Evolutionary conservation across 116 monocot species (phyloP).

Genomic region (Cymodocea nodosa): DNA sequence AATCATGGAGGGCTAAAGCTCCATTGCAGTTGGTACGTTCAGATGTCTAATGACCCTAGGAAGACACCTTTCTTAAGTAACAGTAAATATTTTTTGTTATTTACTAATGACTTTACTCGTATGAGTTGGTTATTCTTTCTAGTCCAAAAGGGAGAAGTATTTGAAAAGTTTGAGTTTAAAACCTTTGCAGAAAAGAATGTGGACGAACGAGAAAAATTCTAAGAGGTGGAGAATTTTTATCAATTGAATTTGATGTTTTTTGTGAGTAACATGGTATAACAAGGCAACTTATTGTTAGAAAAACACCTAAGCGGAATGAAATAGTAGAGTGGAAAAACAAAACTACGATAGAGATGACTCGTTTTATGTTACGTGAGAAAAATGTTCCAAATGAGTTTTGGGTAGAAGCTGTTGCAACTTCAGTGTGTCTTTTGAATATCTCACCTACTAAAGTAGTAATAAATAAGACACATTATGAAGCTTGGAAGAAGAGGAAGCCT

Average conservation of each 20-base stretch:
- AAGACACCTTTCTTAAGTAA: no score
- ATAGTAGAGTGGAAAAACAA: slow-evolving; percentile 7
- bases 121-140: no score
- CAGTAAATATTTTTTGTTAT: no score
- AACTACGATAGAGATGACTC: slow-evolving; percentile 4
- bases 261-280: slow-evolving; percentile 8
- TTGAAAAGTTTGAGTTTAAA: no score
- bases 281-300: slow-evolving; percentile 4
- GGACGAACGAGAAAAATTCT: slow-evolving; percentile 1
- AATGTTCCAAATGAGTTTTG: slow-evolving; percentile 3
- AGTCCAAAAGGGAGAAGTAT: no score
- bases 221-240: slow-evolving; percentile 17
- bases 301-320: slow-evolving; percentile 6
- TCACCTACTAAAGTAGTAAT: slow-evolving; percentile 4
- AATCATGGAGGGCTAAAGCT: no score
- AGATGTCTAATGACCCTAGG: no score
- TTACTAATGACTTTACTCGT: no score
- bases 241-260: slow-evolving; percentile 9
- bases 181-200: slow-evolving; percentile 2
- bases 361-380: not conserved
- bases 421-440: not conserved
- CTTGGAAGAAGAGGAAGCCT: not conserved
- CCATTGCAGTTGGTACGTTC: no score
- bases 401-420: not conserved
- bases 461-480: slow-evolving; percentile 5